Percentiles rank a stretch among this genome's conserved stretches.
Conservation (phyloP, 2,329 filamentous ascomycete species). For the Neofusicoccum parvum region DNA sequence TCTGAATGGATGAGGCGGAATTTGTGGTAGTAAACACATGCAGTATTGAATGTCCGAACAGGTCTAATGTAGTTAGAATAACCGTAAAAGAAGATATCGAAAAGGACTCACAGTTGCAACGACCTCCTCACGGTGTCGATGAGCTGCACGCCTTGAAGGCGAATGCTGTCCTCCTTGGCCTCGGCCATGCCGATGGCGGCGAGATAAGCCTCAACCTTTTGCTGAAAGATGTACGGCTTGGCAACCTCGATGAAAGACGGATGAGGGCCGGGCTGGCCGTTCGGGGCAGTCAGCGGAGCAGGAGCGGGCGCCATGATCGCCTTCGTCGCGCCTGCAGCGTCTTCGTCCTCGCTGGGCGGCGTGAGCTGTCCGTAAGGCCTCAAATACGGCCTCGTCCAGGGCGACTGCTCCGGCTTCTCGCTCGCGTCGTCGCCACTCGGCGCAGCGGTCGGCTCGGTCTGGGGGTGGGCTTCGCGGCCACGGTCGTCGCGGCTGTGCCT, state of each 20-base stretch:
- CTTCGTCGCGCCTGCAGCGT: not conserved
- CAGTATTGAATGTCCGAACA: conserved; percentile 88
- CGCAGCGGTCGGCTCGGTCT: not conserved
- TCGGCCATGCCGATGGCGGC: conserved; percentile 70
- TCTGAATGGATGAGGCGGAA: conserved; percentile 87
- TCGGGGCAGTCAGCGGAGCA: conserved; percentile 27
- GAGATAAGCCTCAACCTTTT: conserved; percentile 74
- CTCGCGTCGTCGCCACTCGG: not conserved
- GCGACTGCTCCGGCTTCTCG: not conserved
- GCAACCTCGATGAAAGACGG: conserved; percentile 66
- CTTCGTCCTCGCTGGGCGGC: conserved; percentile 2
- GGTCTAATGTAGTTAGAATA: conserved; percentile 58
- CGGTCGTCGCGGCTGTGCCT: not conserved
- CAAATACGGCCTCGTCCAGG: not conserved
- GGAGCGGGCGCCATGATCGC: conserved; percentile 34
- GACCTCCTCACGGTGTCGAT: conserved; percentile 82
- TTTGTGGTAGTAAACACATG: conserved; percentile 89
- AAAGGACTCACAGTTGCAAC: conserved; percentile 69
- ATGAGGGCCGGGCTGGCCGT: conserved; percentile 51
- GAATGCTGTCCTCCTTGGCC: conserved; percentile 75
- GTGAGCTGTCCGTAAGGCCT: conserved; percentile 4
- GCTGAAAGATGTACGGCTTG: conserved; percentile 80
- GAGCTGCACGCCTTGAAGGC: conserved; percentile 83
- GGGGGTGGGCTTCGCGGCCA: not conserved
- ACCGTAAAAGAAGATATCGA: not conserved